Evolutionary conservation across 495 filamentous ascomycete species (phyloP).

Genomic region (Penicillium chermesinum): DNA sequence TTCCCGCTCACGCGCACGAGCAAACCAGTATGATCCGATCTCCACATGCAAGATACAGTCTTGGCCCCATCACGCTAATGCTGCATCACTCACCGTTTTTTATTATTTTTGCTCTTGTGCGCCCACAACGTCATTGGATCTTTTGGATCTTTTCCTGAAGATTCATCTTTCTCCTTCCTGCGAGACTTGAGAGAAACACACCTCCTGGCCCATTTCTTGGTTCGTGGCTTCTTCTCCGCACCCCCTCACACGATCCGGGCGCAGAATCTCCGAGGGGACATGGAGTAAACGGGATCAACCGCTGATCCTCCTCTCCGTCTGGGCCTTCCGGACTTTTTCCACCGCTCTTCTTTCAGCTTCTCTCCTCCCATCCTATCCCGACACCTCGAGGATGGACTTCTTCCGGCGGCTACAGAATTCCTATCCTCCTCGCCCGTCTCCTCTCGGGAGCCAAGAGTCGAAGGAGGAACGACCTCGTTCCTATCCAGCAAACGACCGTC

Average conservation of each 20-base stretch:
- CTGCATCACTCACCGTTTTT: conserved; percentile 20
- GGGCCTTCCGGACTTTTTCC: conserved; percentile 1
- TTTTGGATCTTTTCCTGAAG: neutral
- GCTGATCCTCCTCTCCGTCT: conserved; percentile 19
- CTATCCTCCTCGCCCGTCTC: conserved; percentile 25
- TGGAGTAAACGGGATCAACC: conserved; percentile 23
- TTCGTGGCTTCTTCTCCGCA: conserved; percentile 15
- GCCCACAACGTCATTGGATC: neutral
- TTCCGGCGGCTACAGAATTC: conserved; percentile 12
- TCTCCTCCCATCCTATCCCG: conserved; percentile 3
- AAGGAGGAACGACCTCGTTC: conserved; percentile 22
- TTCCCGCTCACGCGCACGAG: conserved; percentile 1
- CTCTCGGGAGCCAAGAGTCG: conserved; percentile 21
- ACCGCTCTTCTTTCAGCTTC: conserved; percentile 13
- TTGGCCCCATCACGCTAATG: conserved; percentile 22
- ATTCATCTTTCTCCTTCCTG: neutral
- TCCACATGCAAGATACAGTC: conserved; percentile 20
- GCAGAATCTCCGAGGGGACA: conserved; percentile 16
- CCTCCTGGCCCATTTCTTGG: conserved; percentile 11
- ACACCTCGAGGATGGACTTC: conserved; percentile 14
- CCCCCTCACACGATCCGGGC: conserved; percentile 4
- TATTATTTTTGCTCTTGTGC: conserved; percentile 1
- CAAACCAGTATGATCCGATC: conserved; percentile 9
- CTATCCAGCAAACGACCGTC: conserved; percentile 13
- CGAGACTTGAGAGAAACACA: neutral